phyloP scores from a whole-genome alignment of 2,329 filamentous ascomycete genomes.

The Talaromyces sp. region DNA sequence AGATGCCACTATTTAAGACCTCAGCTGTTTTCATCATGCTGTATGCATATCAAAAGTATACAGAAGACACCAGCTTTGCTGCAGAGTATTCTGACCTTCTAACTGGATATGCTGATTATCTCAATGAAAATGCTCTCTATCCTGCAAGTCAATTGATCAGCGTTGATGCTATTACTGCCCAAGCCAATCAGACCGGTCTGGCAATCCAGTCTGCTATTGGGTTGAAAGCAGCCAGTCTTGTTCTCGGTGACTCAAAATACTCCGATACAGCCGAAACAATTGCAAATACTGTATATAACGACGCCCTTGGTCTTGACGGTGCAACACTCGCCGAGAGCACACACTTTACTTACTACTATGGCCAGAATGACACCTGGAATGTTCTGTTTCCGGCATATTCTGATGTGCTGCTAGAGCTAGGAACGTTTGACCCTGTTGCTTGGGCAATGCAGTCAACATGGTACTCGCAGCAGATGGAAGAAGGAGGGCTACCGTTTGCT shows the following conservation, averaged over 20 bases:
- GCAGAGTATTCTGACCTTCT: neutral
- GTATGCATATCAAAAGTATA: slow-evolving; percentile 37
- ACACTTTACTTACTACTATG: neutral
- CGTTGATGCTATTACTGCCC: neutral
- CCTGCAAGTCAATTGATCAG: neutral
- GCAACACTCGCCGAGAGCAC: neutral
- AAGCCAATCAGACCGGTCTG: neutral
- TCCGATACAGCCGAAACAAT: neutral
- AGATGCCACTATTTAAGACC: slow-evolving; percentile 43
- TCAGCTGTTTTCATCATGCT: slow-evolving; percentile 40
- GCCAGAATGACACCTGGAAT: neutral
- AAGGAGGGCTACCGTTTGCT: neutral
- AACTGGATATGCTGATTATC: neutral
- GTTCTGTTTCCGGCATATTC: neutral
- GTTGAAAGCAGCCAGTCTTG: neutral
- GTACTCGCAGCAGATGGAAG: neutral
- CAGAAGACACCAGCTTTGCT: slow-evolving; percentile 30
- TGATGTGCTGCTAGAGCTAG: slow-evolving; percentile 33
- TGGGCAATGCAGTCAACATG: slow-evolving; percentile 7
- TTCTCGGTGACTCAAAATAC: neutral
- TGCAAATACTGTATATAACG: neutral
- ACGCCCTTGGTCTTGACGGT: neutral
- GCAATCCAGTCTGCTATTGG: neutral
- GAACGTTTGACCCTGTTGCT: slow-evolving; percentile 40
- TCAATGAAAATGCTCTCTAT: neutral